A percentile compares a stretch with the other conserved stretches of the same genome.
Evolutionary conservation across 805 yeast genomes (phyloP).

Genomic region (Pichia nanzhaoensis): DNA sequence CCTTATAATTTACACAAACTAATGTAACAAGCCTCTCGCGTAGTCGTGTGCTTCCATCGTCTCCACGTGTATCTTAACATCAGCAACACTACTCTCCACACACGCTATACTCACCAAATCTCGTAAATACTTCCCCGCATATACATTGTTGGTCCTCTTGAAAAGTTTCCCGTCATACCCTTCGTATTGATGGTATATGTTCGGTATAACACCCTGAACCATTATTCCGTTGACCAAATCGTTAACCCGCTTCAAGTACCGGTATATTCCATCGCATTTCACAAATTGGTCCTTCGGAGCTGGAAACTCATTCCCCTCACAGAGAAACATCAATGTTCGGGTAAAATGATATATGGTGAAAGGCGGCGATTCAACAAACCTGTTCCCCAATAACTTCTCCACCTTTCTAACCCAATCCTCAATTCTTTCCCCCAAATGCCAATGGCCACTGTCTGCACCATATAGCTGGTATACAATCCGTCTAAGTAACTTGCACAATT

Average conservation of each 20-base stretch:
- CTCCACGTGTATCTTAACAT: constrained; percentile 18
- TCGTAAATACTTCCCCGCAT: constrained; percentile 23
- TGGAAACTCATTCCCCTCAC: too few species aligned
- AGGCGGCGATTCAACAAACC: constrained; percentile 25
- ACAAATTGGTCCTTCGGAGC: too few species aligned
- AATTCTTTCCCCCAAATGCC: constrained; percentile 7
- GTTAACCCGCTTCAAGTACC: too few species aligned
- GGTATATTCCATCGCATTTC: too few species aligned
- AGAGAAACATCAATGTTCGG: constrained; percentile 12
- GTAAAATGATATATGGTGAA: constrained; percentile 24
- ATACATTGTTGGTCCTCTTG: constrained; percentile 9
- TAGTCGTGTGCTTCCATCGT: too few species aligned
- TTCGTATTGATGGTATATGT: background rate
- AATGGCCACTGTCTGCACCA: background rate
- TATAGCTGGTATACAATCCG: background rate
- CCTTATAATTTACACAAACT: too few species aligned
- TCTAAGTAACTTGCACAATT: background rate
- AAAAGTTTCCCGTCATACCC: background rate
- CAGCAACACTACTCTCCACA: constrained; percentile 22
- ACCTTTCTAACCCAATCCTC: constrained; percentile 14
- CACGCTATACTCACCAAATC: constrained; percentile 20
- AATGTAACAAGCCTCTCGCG: too few species aligned
- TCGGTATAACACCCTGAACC: background rate
- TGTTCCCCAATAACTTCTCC: background rate
- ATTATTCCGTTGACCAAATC: too few species aligned